Evolutionary conservation across 2,329 filamentous ascomycete genomes (phyloP).

Genomic region (Knoxdaviesia capensis): DNA sequence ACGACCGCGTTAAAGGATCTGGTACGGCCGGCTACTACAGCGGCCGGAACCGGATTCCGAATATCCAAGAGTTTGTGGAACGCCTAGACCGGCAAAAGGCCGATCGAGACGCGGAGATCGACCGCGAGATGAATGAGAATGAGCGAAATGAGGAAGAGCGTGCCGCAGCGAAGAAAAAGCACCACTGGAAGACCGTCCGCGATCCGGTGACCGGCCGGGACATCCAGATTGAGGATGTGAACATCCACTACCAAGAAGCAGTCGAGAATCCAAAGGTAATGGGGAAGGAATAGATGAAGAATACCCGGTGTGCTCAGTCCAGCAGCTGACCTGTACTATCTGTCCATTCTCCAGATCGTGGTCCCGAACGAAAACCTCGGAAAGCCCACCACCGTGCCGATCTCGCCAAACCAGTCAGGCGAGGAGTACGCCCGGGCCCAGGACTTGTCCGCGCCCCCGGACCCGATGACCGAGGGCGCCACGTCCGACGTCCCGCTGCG

Average conservation of each 20-base stretch:
- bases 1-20: slow-evolving; percentile 5
- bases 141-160: slow-evolving; percentile 10
- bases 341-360: slow-evolving; percentile 32
- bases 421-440: slow-evolving; percentile 70
- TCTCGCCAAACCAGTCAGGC: slow-evolving; percentile 48
- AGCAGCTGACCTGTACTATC: not conserved
- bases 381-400: slow-evolving; percentile 52
- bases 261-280: slow-evolving; percentile 51
- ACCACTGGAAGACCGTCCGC: slow-evolving; percentile 53
- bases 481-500: slow-evolving; percentile 91
- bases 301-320: not conserved
- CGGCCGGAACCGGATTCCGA: slow-evolving; percentile 66
- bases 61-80: slow-evolving; percentile 66
- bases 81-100: slow-evolving; percentile 63
- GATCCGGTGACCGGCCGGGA: slow-evolving; percentile 79
- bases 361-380: slow-evolving; percentile 80
- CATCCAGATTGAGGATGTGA: slow-evolving; percentile 68
- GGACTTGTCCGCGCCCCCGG: slow-evolving; percentile 78
- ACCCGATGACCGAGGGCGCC: slow-evolving; percentile 59
- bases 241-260: slow-evolving; percentile 44
- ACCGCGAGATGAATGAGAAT: slow-evolving; percentile 27
- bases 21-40: slow-evolving; percentile 52
- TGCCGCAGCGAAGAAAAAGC: slow-evolving; percentile 16
- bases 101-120: slow-evolving; percentile 50
- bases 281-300: slow-evolving; percentile 2